A percentile compares a stretch with the other conserved stretches of the same genome.
Conservation (phyloP, 768 basidiomycete genomes). For the Mycena vitilis region DNA sequence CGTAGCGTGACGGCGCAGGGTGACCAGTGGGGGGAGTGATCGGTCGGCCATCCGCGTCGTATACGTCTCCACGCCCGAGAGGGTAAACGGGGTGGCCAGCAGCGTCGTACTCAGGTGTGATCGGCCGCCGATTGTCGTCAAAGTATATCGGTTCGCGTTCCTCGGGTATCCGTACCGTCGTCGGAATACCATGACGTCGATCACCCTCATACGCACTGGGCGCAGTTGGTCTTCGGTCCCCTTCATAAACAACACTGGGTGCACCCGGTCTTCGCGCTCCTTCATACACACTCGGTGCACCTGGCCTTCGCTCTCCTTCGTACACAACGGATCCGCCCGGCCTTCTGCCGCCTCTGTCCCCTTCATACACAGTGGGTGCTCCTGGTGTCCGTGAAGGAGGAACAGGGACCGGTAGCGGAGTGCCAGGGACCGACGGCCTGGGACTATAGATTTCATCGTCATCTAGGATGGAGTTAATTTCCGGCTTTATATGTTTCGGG, state of each 20-base stretch:
- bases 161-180: slow-evolving; percentile 17
- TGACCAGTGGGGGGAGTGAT: slow-evolving; percentile 20
- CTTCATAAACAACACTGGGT: slow-evolving; percentile 6
- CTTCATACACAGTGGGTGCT: slow-evolving; percentile 5
- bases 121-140: slow-evolving; percentile 15
- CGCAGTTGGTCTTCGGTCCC: background rate
- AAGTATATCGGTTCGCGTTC: slow-evolving; percentile 20
- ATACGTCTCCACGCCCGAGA: slow-evolving; percentile 3
- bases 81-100: slow-evolving; percentile 22
- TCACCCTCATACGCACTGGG: slow-evolving; percentile 6
- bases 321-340: background rate
- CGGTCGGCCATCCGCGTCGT: slow-evolving; percentile 23
- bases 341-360: background rate
- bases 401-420: slow-evolving; percentile 16
- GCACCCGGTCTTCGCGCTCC: background rate
- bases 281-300: slow-evolving; percentile 2
- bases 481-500: no score
- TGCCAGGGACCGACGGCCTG: background rate
- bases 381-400: background rate
- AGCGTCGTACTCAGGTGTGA: slow-evolving; percentile 19
- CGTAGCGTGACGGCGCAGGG: slow-evolving; percentile 5
- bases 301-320: background rate
- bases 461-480: background rate
- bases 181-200: slow-evolving; percentile 26
- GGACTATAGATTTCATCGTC: slow-evolving; percentile 10